Conservation (phyloP, 768 basidiomycete species). For the Mycena leptocephala region DNA sequence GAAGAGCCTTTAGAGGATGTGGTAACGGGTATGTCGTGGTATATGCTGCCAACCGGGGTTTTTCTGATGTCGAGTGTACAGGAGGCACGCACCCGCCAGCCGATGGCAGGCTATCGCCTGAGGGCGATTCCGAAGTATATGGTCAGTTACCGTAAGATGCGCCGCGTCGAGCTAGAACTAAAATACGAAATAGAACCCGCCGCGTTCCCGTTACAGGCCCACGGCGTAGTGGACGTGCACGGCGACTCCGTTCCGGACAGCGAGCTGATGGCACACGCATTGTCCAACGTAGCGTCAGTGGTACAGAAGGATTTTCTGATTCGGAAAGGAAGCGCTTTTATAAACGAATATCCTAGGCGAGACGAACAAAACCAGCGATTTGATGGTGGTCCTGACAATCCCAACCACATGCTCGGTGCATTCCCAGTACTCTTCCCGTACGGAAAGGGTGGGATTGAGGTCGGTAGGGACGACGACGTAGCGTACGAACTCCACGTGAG, state of each 20-base stretch:
- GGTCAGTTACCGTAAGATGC: not conserved
- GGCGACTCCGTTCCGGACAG: not conserved
- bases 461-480: conserved; percentile 27
- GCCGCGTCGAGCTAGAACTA: not conserved
- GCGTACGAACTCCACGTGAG: conserved; percentile 46
- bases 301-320: conserved; percentile 19
- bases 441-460: conserved; percentile 53
- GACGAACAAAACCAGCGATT: conserved; percentile 28
- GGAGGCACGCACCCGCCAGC: no score
- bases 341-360: conserved; percentile 47
- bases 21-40: not conserved
- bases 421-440: conserved; percentile 56
- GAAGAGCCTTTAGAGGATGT: not conserved
- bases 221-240: conserved; percentile 1
- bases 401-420: conserved; percentile 48
- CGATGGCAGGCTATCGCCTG: no score
- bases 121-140: not conserved
- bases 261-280: conserved; percentile 5
- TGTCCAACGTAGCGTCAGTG: not conserved
- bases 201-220: not conserved
- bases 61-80: no score
- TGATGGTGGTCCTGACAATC: conserved; percentile 41
- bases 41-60: not conserved
- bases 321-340: conserved; percentile 37
- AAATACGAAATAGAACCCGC: not conserved